Conservation (phyloP, 768 basidiomycete genomes). For the Panaeolus cyanescens region DNA sequence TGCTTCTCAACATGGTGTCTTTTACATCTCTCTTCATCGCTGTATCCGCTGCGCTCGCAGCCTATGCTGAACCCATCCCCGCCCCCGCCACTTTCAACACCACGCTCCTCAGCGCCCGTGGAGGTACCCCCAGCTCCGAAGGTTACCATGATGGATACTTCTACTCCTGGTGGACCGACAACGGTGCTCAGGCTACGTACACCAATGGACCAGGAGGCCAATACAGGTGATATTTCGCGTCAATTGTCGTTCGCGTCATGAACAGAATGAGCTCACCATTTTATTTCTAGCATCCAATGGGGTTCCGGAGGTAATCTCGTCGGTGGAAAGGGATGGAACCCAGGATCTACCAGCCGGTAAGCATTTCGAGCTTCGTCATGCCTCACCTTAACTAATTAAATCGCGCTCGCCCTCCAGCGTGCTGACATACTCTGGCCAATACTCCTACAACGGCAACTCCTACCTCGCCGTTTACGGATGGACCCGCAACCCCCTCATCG, state of each 20-base stretch:
- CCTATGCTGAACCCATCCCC: conserved; percentile 18
- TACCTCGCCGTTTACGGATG: conserved; percentile 5
- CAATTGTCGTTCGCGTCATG: background rate
- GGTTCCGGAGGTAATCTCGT: conserved; percentile 16
- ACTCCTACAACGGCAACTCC: background rate
- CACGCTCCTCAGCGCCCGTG: conserved; percentile 12
- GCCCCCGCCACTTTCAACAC: background rate
- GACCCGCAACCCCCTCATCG: conserved; percentile 4
- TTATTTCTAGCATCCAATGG: background rate
- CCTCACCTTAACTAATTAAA: background rate
- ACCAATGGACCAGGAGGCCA: conserved; percentile 33
- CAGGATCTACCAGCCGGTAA: background rate
- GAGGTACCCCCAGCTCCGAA: conserved; percentile 24
- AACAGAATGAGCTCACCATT: background rate
- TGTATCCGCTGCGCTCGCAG: conserved; percentile 15
- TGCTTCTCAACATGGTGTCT: conserved; percentile 13
- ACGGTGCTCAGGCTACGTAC: conserved; percentile 24
- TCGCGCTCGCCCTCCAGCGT: background rate
- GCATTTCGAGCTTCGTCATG: background rate
- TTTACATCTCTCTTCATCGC: conserved; percentile 17
- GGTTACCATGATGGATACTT: conserved; percentile 34
- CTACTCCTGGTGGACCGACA: conserved; percentile 43
- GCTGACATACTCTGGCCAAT: background rate
- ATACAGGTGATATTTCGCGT: conserved; percentile 19
- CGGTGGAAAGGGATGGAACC: conserved; percentile 2